Percentiles rank a stretch among this genome's conserved stretches.
Evolutionary conservation across 2,329 filamentous ascomycete species (phyloP).

Genomic region (Venturia asperata): DNA sequence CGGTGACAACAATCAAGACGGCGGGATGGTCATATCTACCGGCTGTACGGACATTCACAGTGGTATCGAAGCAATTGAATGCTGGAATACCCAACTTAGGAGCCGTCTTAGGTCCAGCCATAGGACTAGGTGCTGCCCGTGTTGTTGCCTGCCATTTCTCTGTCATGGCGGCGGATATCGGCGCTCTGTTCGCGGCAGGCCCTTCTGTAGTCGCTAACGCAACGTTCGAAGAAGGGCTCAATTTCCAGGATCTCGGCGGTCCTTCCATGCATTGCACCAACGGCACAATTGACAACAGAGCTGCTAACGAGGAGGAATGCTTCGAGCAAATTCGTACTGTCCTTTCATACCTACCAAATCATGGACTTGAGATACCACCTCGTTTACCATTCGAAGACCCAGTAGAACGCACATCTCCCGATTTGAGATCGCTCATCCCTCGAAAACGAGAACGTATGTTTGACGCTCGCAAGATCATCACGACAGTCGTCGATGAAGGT

Average conservation of each 20-base stretch:
- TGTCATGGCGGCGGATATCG: slow-evolving; percentile 58
- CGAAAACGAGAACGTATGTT: slow-evolving; percentile 54
- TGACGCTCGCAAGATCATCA: slow-evolving; percentile 51
- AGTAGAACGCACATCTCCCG: slow-evolving; percentile 41
- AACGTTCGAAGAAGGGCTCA: slow-evolving; percentile 57
- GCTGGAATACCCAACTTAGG: slow-evolving; percentile 58
- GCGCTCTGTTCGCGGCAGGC: slow-evolving; percentile 56
- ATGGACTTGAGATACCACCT: slow-evolving; percentile 49
- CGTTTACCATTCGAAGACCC: slow-evolving; percentile 42
- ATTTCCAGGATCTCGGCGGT: slow-evolving; percentile 53
- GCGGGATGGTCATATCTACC: slow-evolving; percentile 55
- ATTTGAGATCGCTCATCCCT: slow-evolving; percentile 51
- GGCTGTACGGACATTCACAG: slow-evolving; percentile 46
- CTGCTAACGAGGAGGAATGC: slow-evolving; percentile 52
- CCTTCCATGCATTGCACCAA: slow-evolving; percentile 57
- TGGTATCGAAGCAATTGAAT: slow-evolving; percentile 53
- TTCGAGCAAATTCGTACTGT: slow-evolving; percentile 55
- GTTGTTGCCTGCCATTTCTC: slow-evolving; percentile 58
- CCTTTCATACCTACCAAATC: slow-evolving; percentile 52
- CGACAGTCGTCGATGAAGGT: slow-evolving; percentile 47
- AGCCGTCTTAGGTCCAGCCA: slow-evolving; percentile 56
- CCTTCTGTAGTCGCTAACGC: slow-evolving; percentile 56
- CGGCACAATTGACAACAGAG: slow-evolving; percentile 59
- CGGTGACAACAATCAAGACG: slow-evolving; percentile 51
- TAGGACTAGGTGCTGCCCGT: slow-evolving; percentile 55